Conservation (phyloP, 2,329 filamentous ascomycete genomes). For the Talaromyces sp. region DNA sequence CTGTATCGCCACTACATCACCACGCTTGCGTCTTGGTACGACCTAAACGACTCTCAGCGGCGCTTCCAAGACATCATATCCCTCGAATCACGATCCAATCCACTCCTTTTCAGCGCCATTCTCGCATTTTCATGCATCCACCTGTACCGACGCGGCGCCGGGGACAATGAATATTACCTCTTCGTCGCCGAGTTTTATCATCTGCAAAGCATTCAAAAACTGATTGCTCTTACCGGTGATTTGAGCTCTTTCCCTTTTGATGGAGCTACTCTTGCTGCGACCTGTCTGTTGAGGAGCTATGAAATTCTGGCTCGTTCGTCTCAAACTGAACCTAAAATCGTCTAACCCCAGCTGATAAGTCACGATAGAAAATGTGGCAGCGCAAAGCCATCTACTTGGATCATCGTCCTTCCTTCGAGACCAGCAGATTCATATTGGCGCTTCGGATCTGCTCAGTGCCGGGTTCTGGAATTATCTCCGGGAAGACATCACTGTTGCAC, state of each 20-base stretch:
- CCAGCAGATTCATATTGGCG: conserved; percentile 14
- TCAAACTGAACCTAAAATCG: not conserved
- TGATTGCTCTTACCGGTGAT: conserved; percentile 33
- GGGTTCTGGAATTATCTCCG: conserved; percentile 50
- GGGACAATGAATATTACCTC: conserved; percentile 9
- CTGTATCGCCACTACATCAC: conserved; percentile 37
- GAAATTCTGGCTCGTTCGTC: conserved; percentile 42
- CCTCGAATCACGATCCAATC: conserved; percentile 30
- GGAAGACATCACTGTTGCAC: conserved; percentile 51
- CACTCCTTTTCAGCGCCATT: conserved; percentile 41
- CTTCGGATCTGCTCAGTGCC: conserved; percentile 30
- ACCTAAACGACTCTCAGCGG: conserved; percentile 37
- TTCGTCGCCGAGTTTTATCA: conserved; percentile 37
- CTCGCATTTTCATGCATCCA: conserved; percentile 44
- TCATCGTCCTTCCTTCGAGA: conserved; percentile 41
- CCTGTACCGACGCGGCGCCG: conserved; percentile 19
- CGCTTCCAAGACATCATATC: conserved; percentile 35
- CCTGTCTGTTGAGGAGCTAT: conserved; percentile 46
- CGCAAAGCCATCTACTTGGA: conserved; percentile 43
- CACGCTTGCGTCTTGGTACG: conserved; percentile 42
- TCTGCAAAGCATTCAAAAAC: conserved; percentile 31
- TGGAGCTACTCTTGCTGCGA: conserved; percentile 41
- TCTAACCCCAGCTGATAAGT: not conserved
- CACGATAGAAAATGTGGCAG: conserved; percentile 31
- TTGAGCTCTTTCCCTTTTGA: conserved; percentile 24